Base-by-base conservation (phyloP, 2,329 filamentous ascomycete species). In the Arthrobotrys iridis region DNA sequence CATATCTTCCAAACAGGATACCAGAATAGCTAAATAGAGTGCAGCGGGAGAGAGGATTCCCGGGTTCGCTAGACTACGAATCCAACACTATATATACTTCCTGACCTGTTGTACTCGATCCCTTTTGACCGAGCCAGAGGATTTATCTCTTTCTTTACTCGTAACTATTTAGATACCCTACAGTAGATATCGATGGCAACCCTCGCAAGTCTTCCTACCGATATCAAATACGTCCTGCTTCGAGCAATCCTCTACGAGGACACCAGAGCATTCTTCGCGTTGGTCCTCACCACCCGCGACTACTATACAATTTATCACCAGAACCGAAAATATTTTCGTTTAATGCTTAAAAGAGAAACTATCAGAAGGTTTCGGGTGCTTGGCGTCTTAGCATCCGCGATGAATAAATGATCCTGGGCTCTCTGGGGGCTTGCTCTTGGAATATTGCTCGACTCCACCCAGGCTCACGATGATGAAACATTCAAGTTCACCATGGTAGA, bases 261-360 rank as follows among this genome's bases (percentile, higher is more conserved):
- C 41, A 48, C 48, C 10, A 4, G 28, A 7, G 41, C 24, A 4
- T 48, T 72, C 15, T 57, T 43, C n/a, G 15, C 48, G 2, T 50
- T 72, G 3, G 41, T 64, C 13, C 46, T 30, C 40, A 15, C 58
- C 33, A 50, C 67, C 20, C 58, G 67, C 22, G 58, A 64, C 7
- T 72, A 64, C 41, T 64, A 72, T 24, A 41, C 37, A 11, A 64
- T 72, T 13, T 72, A 58, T 20, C 35, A 50, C 30, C 2, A 59
- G 1, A 48, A 72, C 11, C 55, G 50, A 20, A 72, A 45, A 11
- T 72, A 72, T 37, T 72, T 72, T 33, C 67, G 67, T 6, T 59
- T 50, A 3, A 64, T 64, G 26, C 18, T 72, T 7, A 58, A 48
- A 10, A 64, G 40, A 28, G 35, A 72, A 5, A 72, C 67, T 0